Evolutionary conservation across 371 early-diverging fungal genomes (phyloP).

Genomic region (Rhizopus sp.): DNA sequence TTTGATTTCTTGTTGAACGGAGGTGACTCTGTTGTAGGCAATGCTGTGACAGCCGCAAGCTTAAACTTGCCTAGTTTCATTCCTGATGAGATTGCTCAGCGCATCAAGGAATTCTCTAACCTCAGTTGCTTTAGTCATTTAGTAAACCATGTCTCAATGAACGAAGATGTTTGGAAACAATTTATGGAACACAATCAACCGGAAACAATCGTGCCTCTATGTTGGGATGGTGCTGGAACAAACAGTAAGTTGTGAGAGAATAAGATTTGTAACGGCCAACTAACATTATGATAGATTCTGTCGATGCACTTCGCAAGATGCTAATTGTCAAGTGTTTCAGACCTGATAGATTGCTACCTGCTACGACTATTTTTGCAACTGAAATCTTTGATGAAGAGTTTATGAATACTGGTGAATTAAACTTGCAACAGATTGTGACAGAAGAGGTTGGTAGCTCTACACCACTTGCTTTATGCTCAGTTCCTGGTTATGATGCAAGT

Average conservation of each 20-base stretch:
- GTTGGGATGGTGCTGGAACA: conserved; percentile 55
- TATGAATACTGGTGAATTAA: conserved; percentile 65
- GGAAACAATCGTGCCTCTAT: conserved; percentile 67
- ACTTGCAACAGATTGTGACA: conserved; percentile 70
- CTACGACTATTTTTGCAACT: conserved; percentile 77
- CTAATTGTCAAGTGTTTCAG: conserved; percentile 85
- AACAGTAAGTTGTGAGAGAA: conserved; percentile 47
- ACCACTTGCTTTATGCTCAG: conserved; percentile 91
- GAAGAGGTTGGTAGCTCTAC: conserved; percentile 77
- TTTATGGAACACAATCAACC: conserved; percentile 61
- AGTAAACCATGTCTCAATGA: conserved; percentile 50
- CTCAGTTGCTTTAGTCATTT: conserved; percentile 63
- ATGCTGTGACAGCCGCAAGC: conserved; percentile 39
- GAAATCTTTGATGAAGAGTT: conserved; percentile 72
- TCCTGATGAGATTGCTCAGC: conserved; percentile 62
- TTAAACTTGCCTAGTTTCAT: conserved; percentile 55
- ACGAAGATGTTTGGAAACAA: conserved; percentile 57
- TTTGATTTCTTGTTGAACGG: conserved; percentile 72
- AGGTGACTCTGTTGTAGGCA: conserved; percentile 51
- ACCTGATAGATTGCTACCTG: conserved; percentile 84
- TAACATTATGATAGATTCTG: conserved; percentile 20
- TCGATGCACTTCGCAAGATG: conserved; percentile 69
- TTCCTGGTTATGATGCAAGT: conserved; percentile 96
- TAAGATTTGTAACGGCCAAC: neutral
- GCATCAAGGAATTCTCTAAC: conserved; percentile 54